Evolutionary conservation across 345 rosid species (phyloP), one percentile per base, ranked within the genome.

Genomic region (Eucalyptus camaldulensis): DNA sequence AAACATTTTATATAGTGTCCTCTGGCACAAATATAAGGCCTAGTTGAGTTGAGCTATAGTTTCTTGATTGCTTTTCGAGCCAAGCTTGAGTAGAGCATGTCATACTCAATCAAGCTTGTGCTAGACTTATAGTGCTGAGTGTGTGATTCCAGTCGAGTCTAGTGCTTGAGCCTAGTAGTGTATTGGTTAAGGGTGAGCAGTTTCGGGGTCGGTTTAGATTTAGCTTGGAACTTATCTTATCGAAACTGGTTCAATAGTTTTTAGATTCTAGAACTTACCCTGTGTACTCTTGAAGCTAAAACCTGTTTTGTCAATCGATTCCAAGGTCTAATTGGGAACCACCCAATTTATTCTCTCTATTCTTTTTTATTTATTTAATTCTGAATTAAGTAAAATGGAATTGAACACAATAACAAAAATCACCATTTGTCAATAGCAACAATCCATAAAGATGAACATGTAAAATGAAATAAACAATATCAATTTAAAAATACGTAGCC

Each of bases 211-310:
- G 62, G 13, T 56, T 25, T 25, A 22, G 3, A 56, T 56, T 56
- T 25, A 24, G 6, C 6, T 56, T 24, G 29, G 1, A 56, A 24
- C 62, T 25, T 9, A 22, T 56, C 13, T 56, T 56, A 25, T 24
- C 6, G 2, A 56, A 56, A 56, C 3, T 0, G 0, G 6, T 56
- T 56, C 0, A 2, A 0, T 25, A 24, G 62, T 56, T 10, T 56
- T 56, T 56, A 25, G 1, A 56, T 24, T 56, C 6, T 56, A 53
- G 58, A 53, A 53, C 29, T 56, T 56, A 10, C 13, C 62, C 13
- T 9, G 0, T 56, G 13, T 22, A 56, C 13, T 10, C 6, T 56
- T 22, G 62, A 56, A 56, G 13, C 29, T 24, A 10, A 24, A 56
- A 56, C 6, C 0, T 10, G 29, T 56, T 10, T 10, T 0, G 3